Conservation (phyloP, 805 yeast genomes). For the Spathaspora sp. region DNA sequence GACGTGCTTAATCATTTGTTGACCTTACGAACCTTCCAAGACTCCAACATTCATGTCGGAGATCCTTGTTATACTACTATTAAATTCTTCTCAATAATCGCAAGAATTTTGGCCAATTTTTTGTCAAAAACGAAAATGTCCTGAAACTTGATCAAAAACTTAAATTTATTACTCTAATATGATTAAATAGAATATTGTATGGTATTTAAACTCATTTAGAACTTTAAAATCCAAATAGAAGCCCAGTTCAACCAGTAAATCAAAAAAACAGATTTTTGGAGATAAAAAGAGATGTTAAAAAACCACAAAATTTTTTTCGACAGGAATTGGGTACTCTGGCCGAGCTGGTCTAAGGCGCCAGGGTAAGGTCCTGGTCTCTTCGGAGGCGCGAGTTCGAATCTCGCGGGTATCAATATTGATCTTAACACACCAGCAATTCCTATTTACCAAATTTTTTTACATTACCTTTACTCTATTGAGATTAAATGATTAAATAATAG, state of each 20-base stretch:
- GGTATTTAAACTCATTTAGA: too few relatives aligned
- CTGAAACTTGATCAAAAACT: too few relatives aligned
- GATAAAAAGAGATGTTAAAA: not conserved
- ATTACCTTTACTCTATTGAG: not conserved
- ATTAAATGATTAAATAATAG: not conserved
- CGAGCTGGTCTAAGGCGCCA: constrained; percentile 45
- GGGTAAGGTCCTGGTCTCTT: constrained; percentile 46
- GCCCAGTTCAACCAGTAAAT: not conserved
- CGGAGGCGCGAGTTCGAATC: constrained; percentile 46
- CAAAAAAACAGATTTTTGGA: not conserved
- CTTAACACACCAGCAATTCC: constrained; percentile 31
- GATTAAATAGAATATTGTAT: too few relatives aligned
- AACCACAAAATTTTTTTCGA: not conserved
- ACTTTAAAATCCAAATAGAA: too few relatives aligned
- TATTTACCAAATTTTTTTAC: constrained; percentile 7
- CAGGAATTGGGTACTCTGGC: constrained; percentile 38
- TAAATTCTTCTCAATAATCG: too few relatives aligned
- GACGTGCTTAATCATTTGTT: too few relatives aligned
- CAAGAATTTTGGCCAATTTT: too few relatives aligned
- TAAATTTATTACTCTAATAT: too few relatives aligned
- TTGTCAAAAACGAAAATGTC: too few relatives aligned
- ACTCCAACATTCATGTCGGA: too few relatives aligned
- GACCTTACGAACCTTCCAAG: too few relatives aligned
- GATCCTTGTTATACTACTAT: too few relatives aligned
- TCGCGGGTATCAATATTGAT: constrained; percentile 35